Evolutionary conservation across 129 eudicot genomes (phyloP).

Genomic region (Arctium lappa): DNA sequence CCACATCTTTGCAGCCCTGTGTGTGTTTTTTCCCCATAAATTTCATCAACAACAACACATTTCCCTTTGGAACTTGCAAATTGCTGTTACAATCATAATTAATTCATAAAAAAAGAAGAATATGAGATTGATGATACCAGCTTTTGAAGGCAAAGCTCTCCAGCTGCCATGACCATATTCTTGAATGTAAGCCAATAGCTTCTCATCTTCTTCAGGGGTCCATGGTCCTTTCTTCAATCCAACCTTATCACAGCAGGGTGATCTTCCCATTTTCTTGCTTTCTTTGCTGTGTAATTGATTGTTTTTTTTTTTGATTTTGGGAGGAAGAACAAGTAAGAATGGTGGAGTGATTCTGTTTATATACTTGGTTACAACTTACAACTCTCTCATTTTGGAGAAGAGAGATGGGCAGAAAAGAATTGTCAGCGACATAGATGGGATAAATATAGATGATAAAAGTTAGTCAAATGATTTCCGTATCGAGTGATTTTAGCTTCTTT

Average conservation of each 20-base stretch:
- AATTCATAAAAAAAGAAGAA: not conserved
- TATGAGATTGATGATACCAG: constrained; percentile 37
- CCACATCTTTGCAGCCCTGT: constrained; percentile 94
- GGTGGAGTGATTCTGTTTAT: constrained; percentile 27
- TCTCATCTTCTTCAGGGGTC: constrained; percentile 96
- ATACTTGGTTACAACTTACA: not conserved
- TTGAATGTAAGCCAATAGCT: constrained; percentile 74
- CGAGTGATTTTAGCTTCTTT: not conserved
- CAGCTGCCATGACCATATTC: constrained; percentile 94
- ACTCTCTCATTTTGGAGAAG: not conserved
- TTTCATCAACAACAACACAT: not conserved
- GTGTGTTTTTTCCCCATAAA: not conserved
- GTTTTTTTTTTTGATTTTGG: not conserved
- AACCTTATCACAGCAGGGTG: constrained; percentile 75
- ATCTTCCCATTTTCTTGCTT: constrained; percentile 60
- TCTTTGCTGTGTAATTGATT: not conserved
- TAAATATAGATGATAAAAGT: constrained; percentile 23
- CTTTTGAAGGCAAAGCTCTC: constrained; percentile 85
- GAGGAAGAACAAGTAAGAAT: not conserved
- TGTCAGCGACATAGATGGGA: constrained; percentile 29
- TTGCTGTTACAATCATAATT: too few species aligned
- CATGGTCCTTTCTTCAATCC: constrained; percentile 95
- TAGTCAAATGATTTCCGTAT: not conserved
- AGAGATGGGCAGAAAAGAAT: constrained; percentile 18
- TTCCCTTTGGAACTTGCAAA: not conserved